Evolutionary conservation across 164 flowering plant genomes (phyloP), one percentile per base, ranked within the genome.

Genomic region (Annona cherimola): DNA sequence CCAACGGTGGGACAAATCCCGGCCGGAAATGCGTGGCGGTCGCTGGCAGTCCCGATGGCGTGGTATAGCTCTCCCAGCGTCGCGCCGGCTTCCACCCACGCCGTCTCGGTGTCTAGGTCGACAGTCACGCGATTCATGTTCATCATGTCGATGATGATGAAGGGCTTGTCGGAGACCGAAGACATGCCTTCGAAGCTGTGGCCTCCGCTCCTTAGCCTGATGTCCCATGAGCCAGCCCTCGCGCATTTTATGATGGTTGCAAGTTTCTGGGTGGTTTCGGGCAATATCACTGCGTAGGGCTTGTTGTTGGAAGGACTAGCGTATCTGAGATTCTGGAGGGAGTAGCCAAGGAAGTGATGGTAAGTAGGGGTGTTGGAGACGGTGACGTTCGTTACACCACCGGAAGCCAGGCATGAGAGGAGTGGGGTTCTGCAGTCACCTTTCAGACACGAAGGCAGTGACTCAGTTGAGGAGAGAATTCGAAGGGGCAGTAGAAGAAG

Each of bases 351-450:
- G 20, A 69, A 19, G 3, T 8, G 9, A 5, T 20, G 7, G 63
- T 69, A 69, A 4, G n/a, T 35, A 2, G 62, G 43, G 63, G 42
- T n/a, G 9, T 20, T 2, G 39, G n/a, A 9, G 69, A 40, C 19
- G 39, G 78, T 72, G 71, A 72, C 75, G 70, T 78, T 78, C 2
- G 45, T 65, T 8, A 79, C 71, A 8, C 68, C 76, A 35, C 69
- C 66, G 6, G 12, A 4, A 0, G 64, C 26, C 69, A 79, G 69
- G 66, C 81, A 79, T 0, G 76, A 71, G 46, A 72, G 11, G 7
- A 68, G 40, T 54, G 42, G 64, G 5, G 41, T 5, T 19, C 20
- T 67, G 11, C 69, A 55, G 45, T 40, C 63, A 57, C 54, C 2
- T 39, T 40, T 46, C 43, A 57, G 64, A 45, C 57, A 67, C 19